A percentile compares a stretch with the other conserved stretches of the same genome.
phyloP scores from a whole-genome alignment of 2,329 filamentous ascomycete species.

The Xylariaceae sp. region DNA sequence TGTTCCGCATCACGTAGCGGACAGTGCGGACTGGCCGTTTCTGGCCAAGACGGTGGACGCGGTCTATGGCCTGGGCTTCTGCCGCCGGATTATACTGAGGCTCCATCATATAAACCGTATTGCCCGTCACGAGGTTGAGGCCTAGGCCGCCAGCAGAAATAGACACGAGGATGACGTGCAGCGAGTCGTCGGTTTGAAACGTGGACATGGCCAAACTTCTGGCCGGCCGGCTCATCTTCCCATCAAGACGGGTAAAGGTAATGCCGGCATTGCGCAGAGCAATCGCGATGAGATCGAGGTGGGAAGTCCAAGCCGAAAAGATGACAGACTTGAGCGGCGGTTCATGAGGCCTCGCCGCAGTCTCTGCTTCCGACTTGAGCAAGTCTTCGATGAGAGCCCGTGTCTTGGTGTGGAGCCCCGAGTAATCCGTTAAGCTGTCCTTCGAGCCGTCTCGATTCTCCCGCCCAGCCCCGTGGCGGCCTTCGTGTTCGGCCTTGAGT shows the following conservation, averaged over 20 bases:
- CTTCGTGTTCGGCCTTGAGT: conserved; percentile 52
- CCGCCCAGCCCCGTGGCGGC: conserved; percentile 38
- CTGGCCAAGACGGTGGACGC: conserved; percentile 87
- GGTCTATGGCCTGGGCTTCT: conserved; percentile 89
- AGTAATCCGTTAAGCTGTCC: conserved; percentile 63
- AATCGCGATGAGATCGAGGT: conserved; percentile 85
- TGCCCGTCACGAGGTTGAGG: conserved; percentile 82
- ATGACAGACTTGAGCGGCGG: conserved; percentile 87
- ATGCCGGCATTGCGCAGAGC: conserved; percentile 66
- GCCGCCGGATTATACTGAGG: conserved; percentile 95
- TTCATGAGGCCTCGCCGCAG: conserved; percentile 54
- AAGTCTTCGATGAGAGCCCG: conserved; percentile 74
- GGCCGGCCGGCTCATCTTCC: conserved; percentile 72
- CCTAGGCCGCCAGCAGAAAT: conserved; percentile 90
- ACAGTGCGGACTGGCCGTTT: conserved; percentile 81
- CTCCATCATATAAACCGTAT: conserved; percentile 93
- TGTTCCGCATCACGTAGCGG: conserved; percentile 82
- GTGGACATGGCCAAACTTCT: conserved; percentile 69
- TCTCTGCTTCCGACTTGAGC: conserved; percentile 57
- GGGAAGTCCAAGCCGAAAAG: conserved; percentile 93
- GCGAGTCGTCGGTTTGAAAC: conserved; percentile 66
- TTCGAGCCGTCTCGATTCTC: conserved; percentile 34
- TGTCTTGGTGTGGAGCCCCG: conserved; percentile 89
- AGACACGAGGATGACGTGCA: conserved; percentile 82
- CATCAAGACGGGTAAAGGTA: conserved; percentile 76